Percentiles rank a stretch among this genome's conserved stretches.
Conservation (phyloP, 371 early-diverging fungal species). For the Mucor sp. region DNA sequence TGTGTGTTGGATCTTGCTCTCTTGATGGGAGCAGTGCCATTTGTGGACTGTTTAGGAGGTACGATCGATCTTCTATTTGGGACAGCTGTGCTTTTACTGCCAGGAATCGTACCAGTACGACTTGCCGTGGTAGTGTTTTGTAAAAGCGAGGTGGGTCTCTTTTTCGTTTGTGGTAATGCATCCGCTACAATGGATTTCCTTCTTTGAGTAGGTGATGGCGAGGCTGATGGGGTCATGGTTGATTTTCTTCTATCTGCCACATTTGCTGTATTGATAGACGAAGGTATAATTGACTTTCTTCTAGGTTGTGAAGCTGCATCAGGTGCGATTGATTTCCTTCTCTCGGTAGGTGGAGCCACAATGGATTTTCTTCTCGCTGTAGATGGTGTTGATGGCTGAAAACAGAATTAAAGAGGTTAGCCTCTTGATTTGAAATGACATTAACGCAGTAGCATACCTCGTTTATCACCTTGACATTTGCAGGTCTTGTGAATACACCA, state of each 20-base stretch:
- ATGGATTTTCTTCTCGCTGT: slow-evolving; percentile 6
- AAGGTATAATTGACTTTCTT: slow-evolving; percentile 18
- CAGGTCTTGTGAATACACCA: slow-evolving; percentile 85
- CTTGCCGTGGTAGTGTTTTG: slow-evolving; percentile 18
- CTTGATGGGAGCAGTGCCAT: background rate
- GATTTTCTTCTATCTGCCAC: slow-evolving; percentile 8
- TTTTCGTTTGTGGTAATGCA: slow-evolving; percentile 5
- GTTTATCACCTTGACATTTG: slow-evolving; percentile 51
- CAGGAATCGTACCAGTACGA: slow-evolving; percentile 6
- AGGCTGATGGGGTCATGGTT: slow-evolving; percentile 21
- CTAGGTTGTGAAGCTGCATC: slow-evolving; percentile 14
- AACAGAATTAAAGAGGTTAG: background rate
- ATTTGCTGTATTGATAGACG: background rate
- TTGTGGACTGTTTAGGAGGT: slow-evolving; percentile 7
- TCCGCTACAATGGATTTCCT: slow-evolving; percentile 12
- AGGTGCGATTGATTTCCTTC: slow-evolving; percentile 11
- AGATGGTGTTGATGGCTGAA: background rate
- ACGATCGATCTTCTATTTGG: slow-evolving; percentile 13
- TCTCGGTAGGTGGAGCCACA: slow-evolving; percentile 21
- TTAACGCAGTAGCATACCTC: background rate
- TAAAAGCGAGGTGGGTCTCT: slow-evolving; percentile 22
- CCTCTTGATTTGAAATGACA: background rate
- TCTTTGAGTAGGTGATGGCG: slow-evolving; percentile 14
- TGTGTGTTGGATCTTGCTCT: slow-evolving; percentile 18
- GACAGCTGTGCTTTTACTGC: slow-evolving; percentile 1